phyloP scores from a whole-genome alignment of 2,329 filamentous ascomycete genomes.

The Exophiala bonariae region DNA sequence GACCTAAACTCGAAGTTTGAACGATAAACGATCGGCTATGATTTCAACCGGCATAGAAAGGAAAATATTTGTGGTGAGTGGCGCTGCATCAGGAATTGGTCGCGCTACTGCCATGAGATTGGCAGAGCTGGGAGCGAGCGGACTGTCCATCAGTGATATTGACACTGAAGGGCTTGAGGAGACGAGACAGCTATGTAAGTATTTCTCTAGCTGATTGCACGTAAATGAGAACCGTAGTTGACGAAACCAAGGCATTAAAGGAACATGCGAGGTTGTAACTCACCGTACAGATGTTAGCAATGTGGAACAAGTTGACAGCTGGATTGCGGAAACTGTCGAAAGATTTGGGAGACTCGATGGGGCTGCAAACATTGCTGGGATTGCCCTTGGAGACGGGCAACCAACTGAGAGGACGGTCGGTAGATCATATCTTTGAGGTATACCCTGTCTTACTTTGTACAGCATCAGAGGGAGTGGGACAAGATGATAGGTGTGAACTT shows the following conservation, averaged over 20 bases:
- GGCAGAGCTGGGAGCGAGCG: slow-evolving; percentile 3
- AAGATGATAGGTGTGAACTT: slow-evolving; percentile 38
- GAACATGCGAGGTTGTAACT: not conserved
- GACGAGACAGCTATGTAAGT: slow-evolving; percentile 7
- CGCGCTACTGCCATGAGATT: slow-evolving; percentile 41
- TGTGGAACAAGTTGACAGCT: slow-evolving; percentile 14
- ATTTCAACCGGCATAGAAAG: slow-evolving; percentile 4
- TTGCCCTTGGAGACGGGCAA: slow-evolving; percentile 14
- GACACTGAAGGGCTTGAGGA: slow-evolving; percentile 7
- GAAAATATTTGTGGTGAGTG: slow-evolving; percentile 52
- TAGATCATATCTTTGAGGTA: not conserved
- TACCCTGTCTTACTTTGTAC: not conserved
- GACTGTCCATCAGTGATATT: slow-evolving; percentile 10
- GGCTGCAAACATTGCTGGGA: slow-evolving; percentile 23
- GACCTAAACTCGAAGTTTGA: not conserved
- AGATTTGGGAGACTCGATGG: slow-evolving; percentile 17
- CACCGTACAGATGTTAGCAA: slow-evolving; percentile 15
- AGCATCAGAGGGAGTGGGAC: slow-evolving; percentile 13
- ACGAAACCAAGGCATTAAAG: not conserved
- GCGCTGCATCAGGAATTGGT: slow-evolving; percentile 53
- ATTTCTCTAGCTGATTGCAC: too few relatives aligned
- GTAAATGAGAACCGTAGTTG: not conserved
- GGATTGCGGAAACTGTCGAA: slow-evolving; percentile 14
- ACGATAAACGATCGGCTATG: not conserved
- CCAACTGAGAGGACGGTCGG: slow-evolving; percentile 10